Evolutionary conservation across 352 stramenopile species (phyloP).

Genomic region (Pythium aristosporum): DNA sequence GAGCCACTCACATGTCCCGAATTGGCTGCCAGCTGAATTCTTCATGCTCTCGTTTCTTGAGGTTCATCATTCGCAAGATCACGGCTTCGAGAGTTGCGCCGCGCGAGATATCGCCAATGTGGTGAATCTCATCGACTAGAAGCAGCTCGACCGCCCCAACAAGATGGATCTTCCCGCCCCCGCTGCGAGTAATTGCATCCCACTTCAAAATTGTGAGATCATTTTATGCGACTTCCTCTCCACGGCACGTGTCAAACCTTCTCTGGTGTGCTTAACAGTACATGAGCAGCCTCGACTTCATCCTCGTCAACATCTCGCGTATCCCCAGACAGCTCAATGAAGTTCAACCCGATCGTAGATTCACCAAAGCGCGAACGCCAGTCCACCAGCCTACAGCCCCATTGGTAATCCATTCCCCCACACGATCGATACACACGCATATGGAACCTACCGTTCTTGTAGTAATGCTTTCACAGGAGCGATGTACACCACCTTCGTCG

Average conservation of each 20-base stretch:
- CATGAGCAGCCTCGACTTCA: conserved; percentile 25
- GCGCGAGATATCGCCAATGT: conserved; percentile 34
- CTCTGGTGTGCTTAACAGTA: conserved; percentile 46
- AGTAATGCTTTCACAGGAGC: conserved; percentile 44
- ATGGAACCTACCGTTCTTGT: conserved; percentile 37
- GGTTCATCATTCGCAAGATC: conserved; percentile 40
- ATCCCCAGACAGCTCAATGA: conserved; percentile 38
- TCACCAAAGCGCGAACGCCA: conserved; percentile 41
- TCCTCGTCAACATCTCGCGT: conserved; percentile 11
- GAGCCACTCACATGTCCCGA: conserved; percentile 22
- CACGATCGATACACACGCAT: background rate
- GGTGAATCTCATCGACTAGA: conserved; percentile 46
- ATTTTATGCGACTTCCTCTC: background rate
- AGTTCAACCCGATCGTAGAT: conserved; percentile 30
- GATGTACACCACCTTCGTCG: conserved; percentile 43
- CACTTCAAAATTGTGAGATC: conserved; percentile 29
- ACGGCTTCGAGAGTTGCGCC: conserved; percentile 35
- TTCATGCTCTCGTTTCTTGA: conserved; percentile 20
- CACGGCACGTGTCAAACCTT: conserved; percentile 32
- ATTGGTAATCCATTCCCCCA: background rate
- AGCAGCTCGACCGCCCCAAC: conserved; percentile 21
- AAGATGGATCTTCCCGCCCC: background rate
- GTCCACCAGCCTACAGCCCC: conserved; percentile 28
- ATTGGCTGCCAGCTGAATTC: conserved; percentile 20
- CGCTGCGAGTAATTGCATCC: conserved; percentile 37